phyloP scores from a whole-genome alignment of 768 basidiomycete species.

The Termitomyces sp. region DNA sequence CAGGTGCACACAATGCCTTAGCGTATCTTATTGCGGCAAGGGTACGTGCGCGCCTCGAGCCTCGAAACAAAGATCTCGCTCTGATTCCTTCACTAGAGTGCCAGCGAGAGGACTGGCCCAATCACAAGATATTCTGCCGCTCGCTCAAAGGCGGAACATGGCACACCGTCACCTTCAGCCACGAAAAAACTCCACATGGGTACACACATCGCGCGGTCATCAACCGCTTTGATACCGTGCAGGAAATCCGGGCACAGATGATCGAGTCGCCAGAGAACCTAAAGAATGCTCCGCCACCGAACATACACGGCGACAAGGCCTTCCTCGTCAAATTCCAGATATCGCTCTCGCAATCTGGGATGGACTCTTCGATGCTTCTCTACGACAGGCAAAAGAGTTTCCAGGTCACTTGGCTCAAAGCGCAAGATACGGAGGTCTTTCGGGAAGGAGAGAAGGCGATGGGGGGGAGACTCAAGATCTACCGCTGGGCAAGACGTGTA shows the following conservation, averaged over 20 bases:
- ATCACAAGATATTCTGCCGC: conserved; percentile 30
- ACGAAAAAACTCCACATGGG: background rate
- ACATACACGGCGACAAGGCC: conserved; percentile 27
- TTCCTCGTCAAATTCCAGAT: conserved; percentile 37
- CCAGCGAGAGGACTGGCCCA: conserved; percentile 34
- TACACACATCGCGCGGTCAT: conserved; percentile 6
- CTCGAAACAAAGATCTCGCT: too few relatives aligned
- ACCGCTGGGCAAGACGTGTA: conserved; percentile 17
- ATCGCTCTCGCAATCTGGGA: conserved; percentile 10
- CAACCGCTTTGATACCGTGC: conserved; percentile 18
- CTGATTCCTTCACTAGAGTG: conserved; percentile 23
- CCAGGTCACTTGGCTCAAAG: conserved; percentile 22
- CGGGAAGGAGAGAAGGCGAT: conserved; percentile 14
- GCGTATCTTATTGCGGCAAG: conserved; percentile 29
- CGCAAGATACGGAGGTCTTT: conserved; percentile 14
- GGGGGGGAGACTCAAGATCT: conserved; percentile 15
- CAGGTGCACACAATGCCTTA: conserved; percentile 29
- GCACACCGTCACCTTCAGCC: conserved; percentile 21
- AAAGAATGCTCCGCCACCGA: conserved; percentile 15
- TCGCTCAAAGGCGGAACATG: conserved; percentile 34
- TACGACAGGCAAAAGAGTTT: conserved; percentile 38
- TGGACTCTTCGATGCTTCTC: conserved; percentile 21
- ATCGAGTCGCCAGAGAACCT: background rate
- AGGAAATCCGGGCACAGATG: conserved; percentile 1
- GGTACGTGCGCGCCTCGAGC: conserved; percentile 20